Evolutionary conservation across 1,284 basidiomycete genomes (phyloP).

Genomic region (Hypsizygus ulmarius): DNA sequence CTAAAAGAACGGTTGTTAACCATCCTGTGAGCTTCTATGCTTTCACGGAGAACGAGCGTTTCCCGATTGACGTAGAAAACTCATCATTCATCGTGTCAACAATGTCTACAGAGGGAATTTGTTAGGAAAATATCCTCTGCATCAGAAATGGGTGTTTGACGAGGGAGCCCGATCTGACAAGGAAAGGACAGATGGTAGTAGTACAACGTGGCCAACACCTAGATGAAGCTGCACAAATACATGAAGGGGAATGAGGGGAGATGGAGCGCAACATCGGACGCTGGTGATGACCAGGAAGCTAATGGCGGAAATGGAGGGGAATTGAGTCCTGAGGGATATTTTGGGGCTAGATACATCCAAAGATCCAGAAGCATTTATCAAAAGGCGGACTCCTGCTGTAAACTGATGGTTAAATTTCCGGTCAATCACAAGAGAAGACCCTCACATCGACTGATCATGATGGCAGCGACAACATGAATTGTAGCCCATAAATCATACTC

Average conservation of each 20-base stretch:
- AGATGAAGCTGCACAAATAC: constrained; percentile 11
- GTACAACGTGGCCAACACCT: constrained; percentile 6
- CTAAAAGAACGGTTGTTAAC: constrained; percentile 14
- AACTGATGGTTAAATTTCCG: too few relatives aligned
- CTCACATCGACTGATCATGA: too few relatives aligned
- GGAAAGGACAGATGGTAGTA: constrained; percentile 1
- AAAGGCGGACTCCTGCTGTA: not conserved
- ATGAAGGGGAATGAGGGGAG: constrained; percentile 28
- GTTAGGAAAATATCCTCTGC: constrained; percentile 31
- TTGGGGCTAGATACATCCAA: constrained; percentile 29
- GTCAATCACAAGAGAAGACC: too few relatives aligned
- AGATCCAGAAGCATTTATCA: constrained; percentile 25
- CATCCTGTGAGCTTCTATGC: constrained; percentile 31
- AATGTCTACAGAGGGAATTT: constrained; percentile 24
- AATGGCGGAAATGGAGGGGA: constrained; percentile 30
- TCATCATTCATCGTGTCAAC: constrained; percentile 30
- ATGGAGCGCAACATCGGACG: constrained; percentile 28
- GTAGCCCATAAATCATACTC: too few relatives aligned
- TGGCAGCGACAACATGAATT: too few relatives aligned
- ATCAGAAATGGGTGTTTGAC: constrained; percentile 27
- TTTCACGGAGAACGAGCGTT: constrained; percentile 37
- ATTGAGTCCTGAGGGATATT: constrained; percentile 28
- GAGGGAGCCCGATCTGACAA: constrained; percentile 19
- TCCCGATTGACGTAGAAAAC: constrained; percentile 27
- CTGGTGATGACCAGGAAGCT: constrained; percentile 24